Base-by-base conservation (phyloP, 345 rosid genomes). In the Linum trigynum region DNA sequence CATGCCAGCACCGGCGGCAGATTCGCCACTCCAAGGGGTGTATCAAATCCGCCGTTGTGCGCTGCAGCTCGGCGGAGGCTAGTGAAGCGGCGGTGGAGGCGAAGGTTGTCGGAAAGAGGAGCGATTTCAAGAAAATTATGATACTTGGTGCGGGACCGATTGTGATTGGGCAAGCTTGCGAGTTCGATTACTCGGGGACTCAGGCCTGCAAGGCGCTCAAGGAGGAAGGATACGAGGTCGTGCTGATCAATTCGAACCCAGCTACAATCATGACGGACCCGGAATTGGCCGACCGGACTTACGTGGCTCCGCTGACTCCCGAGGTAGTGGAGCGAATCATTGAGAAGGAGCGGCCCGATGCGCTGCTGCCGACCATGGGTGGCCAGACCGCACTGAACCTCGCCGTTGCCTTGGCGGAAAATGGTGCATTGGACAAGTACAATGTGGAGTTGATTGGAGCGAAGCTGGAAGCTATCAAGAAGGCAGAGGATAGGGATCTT, bases 261-360 rank as follows among this genome's bases (percentile, higher is more conserved):
- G 99, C 99, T 7, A 90, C 99, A 16, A 94, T 94, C 71, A 94
- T 94, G 99, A 94, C 97, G 39, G 99, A 94, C 69, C 97, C 99
- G 11, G 96, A 81, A n/a, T 56, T 90, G 59, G 98, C 98, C 0
- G 84, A 88, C 72, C 76, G 84, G 77, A 94, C 99, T 51, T 94
- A 94, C 70, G 69, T 94, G 41, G 75, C 92, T 32, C 99, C 99
- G 1, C 84, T 94, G 96, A 88, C 95, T 4, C 92, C 94, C 11
- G 97, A 86, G 55, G 80, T 94, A 59, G 95, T 94, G 3, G 96
- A 86, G 80, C 87, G 88, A 42, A 87, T 94, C 39, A 82, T 94
- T 41, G 77, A 78, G 45, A 86, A 85, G 60, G 99, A 94, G 72
- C 84, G 95, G 3, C 99, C 97, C 7, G 96, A 94, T 57, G 95